Conservation (phyloP, 371 early-diverging fungal genomes). For the Mortierella polycephala region DNA sequence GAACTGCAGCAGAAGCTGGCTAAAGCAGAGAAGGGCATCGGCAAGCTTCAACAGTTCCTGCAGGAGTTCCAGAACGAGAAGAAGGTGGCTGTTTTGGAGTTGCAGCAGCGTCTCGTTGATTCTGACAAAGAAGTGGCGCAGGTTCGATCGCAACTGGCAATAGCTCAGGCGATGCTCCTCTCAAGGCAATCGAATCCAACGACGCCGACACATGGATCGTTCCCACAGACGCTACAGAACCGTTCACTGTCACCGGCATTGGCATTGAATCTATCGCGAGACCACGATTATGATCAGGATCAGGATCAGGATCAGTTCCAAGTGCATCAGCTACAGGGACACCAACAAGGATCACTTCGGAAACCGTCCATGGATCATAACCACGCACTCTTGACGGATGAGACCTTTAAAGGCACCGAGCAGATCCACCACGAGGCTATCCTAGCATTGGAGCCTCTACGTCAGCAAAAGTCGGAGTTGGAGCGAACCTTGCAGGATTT, state of each 20-base stretch:
- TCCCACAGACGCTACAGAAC: neutral
- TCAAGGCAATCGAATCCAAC: slow-evolving; percentile 1
- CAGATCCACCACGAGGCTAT: slow-evolving; percentile 40
- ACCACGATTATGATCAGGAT: neutral
- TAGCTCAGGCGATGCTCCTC: slow-evolving; percentile 44
- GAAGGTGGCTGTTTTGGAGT: slow-evolving; percentile 28
- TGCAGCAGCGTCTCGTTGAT: slow-evolving; percentile 23
- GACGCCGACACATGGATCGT: neutral
- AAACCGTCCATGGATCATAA: slow-evolving; percentile 1
- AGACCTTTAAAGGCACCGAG: slow-evolving; percentile 35
- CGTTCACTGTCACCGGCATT: neutral
- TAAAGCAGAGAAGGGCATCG: slow-evolving; percentile 20
- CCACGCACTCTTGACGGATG: slow-evolving; percentile 10
- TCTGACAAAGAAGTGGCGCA: slow-evolving; percentile 21
- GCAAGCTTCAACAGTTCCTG: slow-evolving; percentile 42
- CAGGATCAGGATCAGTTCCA: neutral
- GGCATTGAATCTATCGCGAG: neutral
- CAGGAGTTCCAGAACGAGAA: slow-evolving; percentile 52
- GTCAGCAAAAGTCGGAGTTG: slow-evolving; percentile 38
- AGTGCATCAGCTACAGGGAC: neutral
- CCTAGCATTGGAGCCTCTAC: slow-evolving; percentile 37
- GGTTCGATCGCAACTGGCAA: slow-evolving; percentile 33
- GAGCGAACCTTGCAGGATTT: slow-evolving; percentile 41
- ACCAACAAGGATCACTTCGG: neutral
- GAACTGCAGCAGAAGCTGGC: slow-evolving; percentile 20